Conservation (phyloP, 352 stramenopile genomes). For the Phytophthora tubulina region DNA sequence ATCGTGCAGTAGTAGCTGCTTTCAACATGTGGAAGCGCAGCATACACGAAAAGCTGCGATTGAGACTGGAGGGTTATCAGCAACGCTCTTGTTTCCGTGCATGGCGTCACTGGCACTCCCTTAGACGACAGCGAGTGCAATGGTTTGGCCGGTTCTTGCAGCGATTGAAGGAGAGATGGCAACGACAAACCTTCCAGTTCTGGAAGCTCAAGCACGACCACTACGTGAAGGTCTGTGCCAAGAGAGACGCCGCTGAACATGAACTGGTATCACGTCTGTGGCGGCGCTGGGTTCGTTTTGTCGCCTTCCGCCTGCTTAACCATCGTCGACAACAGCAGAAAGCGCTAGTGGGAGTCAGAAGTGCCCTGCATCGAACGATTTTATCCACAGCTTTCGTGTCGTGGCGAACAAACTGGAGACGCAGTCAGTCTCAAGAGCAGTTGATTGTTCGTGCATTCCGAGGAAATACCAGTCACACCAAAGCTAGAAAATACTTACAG, state of each 20-base stretch:
- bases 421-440: background rate
- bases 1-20: background rate
- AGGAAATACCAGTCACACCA: background rate
- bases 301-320: conserved; percentile 27
- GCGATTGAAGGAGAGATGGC: conserved; percentile 8
- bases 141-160: conserved; percentile 29
- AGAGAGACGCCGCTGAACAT: conserved; percentile 7
- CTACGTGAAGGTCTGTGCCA: background rate
- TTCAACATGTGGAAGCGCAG: conserved; percentile 28
- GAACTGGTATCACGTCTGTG: conserved; percentile 37
- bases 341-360: conserved; percentile 5
- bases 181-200: conserved; percentile 28
- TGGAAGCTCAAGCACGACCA: conserved; percentile 36
- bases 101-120: conserved; percentile 17
- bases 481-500: conserved; percentile 11
- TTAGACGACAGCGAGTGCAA: conserved; percentile 10
- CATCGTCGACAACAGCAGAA: conserved; percentile 24
- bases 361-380: conserved; percentile 19
- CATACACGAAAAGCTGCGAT: conserved; percentile 8
- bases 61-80: background rate
- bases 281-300: conserved; percentile 36
- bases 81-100: conserved; percentile 25
- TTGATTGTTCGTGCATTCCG: conserved; percentile 11
- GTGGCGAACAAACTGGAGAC: conserved; percentile 26
- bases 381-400: conserved; percentile 27